Evolutionary conservation across 106 monocot genomes (phyloP), one percentile per base, ranked within the genome.

Genomic region (Dendrobium chrysotoxum): DNA sequence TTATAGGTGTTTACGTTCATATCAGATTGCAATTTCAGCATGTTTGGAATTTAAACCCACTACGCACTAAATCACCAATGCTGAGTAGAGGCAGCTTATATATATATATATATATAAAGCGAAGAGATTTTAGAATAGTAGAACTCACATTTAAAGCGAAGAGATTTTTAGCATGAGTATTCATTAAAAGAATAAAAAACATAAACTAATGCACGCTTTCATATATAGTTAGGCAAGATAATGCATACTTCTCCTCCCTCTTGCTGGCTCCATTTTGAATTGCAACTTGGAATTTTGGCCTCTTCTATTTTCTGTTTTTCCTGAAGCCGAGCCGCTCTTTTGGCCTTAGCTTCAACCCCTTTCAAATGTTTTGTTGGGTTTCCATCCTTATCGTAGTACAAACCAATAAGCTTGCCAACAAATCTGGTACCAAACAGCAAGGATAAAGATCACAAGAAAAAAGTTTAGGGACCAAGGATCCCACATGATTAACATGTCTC

Each of bases 301-400:
- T 98, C 98, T 83, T 95, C 95, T 4, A 44, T 77, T 77, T 99
- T 95, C 75, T 99, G 98, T 53, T 95, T 99, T 82, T 95, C 93
- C 45, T 91, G 76, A 38, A 99, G 88, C 73, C 95, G 98, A 72
- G 98, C 92, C 84, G 92, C 98, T 74, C 98, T 85, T 84, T 91
- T 91, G 28, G 95, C 94, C 77, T 98, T 98, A 38, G 91, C 83
- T 84, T 98, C 98, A 75, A 95, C 81, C 45, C 98, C 98, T 85
- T 91, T 98, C 75, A 98, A 81, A 81, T 92, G 89, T 79, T 98
- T 98, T 68, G 92, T 98, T 25, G 95, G 91, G 75, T 90, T 92
- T 58, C 98, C 98, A 80, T 90, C 77, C n/a, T 64, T 80, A 77
- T 99, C 95, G 81, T 99, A 93, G 82, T 95, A 98, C 31, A 89